Evolutionary conservation across 805 yeast species (phyloP).

Genomic region (Metschnikowia anglica): DNA sequence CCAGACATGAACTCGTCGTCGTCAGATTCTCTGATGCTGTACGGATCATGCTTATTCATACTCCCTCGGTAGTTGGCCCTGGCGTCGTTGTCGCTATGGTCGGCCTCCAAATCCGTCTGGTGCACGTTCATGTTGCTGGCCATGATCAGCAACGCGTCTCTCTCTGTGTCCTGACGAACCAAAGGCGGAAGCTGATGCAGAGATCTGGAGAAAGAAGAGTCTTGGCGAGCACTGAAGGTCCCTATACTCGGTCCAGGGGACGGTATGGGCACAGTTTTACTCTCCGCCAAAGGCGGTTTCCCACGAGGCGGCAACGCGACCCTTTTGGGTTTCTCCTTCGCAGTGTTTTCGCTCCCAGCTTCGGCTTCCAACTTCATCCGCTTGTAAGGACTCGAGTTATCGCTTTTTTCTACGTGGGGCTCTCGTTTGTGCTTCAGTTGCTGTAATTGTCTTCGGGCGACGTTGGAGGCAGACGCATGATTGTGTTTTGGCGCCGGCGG

Average conservation of each 20-base stretch:
- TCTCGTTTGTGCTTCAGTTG: constrained; percentile 12
- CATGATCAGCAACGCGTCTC: constrained; percentile 39
- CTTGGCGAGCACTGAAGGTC: constrained; percentile 22
- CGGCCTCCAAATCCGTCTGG: constrained; percentile 39
- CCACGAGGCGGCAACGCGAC: constrained; percentile 23
- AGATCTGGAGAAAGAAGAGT: constrained; percentile 7
- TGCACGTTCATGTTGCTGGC: constrained; percentile 33
- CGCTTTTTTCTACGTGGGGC: neutral
- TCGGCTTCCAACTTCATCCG: constrained; percentile 15
- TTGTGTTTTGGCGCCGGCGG: constrained; percentile 49
- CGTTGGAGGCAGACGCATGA: constrained; percentile 46
- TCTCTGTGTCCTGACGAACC: constrained; percentile 40
- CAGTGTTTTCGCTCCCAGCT: neutral
- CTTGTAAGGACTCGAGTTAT: constrained; percentile 1
- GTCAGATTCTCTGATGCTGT: constrained; percentile 13
- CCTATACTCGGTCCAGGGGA: constrained; percentile 31
- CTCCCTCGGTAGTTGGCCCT: neutral
- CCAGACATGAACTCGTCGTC: constrained; percentile 39
- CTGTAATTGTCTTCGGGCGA: constrained; percentile 30
- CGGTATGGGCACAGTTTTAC: constrained; percentile 35
- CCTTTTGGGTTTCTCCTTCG: constrained; percentile 36
- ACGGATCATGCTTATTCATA: constrained; percentile 1
- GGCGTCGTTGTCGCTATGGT: constrained; percentile 30
- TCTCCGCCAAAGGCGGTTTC: constrained; percentile 31
- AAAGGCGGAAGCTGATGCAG: constrained; percentile 16